Evolutionary conservation across 2,329 filamentous ascomycete species (phyloP).

Genomic region (Scytalidium sp.): DNA sequence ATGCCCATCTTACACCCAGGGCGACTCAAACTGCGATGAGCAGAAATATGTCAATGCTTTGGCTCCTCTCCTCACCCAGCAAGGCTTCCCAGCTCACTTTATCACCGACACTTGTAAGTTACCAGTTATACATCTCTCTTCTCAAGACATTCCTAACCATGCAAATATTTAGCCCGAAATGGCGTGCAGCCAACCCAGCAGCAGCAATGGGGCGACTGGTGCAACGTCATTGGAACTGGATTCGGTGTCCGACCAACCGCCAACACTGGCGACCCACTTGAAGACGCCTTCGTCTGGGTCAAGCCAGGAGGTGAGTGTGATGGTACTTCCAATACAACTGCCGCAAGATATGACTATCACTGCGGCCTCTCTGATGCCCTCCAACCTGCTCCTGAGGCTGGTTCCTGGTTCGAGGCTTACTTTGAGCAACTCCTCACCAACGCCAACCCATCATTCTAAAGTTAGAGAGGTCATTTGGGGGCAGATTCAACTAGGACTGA

Average conservation of each 20-base stretch:
- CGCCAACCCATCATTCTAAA: conserved; percentile 50
- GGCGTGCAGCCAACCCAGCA: conserved; percentile 58
- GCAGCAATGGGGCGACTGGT: conserved; percentile 63
- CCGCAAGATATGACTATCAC: conserved; percentile 47
- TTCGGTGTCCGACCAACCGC: conserved; percentile 63
- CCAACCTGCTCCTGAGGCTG: conserved; percentile 66
- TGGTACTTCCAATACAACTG: conserved; percentile 35
- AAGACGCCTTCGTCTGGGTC: conserved; percentile 68
- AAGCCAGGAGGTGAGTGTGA: conserved; percentile 59
- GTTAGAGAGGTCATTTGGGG: neutral
- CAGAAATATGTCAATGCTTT: conserved; percentile 48
- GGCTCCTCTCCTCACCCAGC: conserved; percentile 41
- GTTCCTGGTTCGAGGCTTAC: conserved; percentile 59
- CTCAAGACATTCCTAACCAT: conserved; percentile 1
- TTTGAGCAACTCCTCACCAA: conserved; percentile 55
- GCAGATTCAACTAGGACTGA: neutral
- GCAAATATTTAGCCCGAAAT: conserved; percentile 44
- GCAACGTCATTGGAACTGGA: conserved; percentile 61
- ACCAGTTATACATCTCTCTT: neutral
- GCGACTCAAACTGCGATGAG: conserved; percentile 51
- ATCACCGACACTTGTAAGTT: conserved; percentile 48
- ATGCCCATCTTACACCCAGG: conserved; percentile 36
- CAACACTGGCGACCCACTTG: conserved; percentile 55
- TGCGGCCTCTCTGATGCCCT: conserved; percentile 51
- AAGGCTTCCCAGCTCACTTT: conserved; percentile 51